These are phyloP conservation scores for Vitis hybrid DNA, from an alignment of 177 flowering plant genomes.

Conservation along the genomic window DNA sequence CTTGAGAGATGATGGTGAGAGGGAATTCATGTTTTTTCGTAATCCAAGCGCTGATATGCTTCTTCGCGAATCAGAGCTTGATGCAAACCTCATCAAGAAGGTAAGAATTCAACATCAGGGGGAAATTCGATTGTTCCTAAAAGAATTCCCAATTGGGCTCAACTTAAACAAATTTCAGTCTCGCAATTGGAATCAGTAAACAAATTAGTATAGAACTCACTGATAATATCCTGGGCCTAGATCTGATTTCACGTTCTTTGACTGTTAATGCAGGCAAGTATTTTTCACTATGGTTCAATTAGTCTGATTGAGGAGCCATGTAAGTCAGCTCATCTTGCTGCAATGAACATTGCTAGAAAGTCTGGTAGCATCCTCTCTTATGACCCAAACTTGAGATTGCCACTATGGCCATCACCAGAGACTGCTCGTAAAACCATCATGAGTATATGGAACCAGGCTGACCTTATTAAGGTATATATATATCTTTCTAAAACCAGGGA, in stretches of 20 bases:
- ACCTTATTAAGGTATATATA: conserved; percentile 48
- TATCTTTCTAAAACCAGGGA: background rate
- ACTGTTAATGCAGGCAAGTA: conserved; percentile 32
- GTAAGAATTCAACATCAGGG: conserved; percentile 14
- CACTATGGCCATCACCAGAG: conserved; percentile 59
- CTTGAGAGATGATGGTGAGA: conserved; percentile 54
- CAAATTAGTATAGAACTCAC: too few species aligned
- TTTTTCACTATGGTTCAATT: conserved; percentile 65
- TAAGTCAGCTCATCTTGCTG: conserved; percentile 53
- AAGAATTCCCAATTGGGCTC: too few species aligned
- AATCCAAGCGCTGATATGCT: conserved; percentile 71
- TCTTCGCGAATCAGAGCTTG: conserved; percentile 51
- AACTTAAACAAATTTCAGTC: too few species aligned
- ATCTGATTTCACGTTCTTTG: background rate
- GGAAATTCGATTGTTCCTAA: too few species aligned
- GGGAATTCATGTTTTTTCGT: conserved; percentile 62
- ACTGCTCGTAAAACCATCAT: conserved; percentile 53
- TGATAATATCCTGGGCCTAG: too few species aligned
- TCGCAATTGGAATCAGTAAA: too few species aligned
- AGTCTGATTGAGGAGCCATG: conserved; percentile 67
- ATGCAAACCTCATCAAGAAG: conserved; percentile 39
- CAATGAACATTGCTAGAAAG: conserved; percentile 49
- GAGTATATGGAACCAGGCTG: conserved; percentile 65
- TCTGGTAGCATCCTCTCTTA: conserved; percentile 52
- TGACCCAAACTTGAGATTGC: conserved; percentile 64